These are phyloP conservation scores for Colletotrichum sp. DNA, from an alignment of 2,329 filamentous ascomycete species.

Conservation along the genomic window DNA sequence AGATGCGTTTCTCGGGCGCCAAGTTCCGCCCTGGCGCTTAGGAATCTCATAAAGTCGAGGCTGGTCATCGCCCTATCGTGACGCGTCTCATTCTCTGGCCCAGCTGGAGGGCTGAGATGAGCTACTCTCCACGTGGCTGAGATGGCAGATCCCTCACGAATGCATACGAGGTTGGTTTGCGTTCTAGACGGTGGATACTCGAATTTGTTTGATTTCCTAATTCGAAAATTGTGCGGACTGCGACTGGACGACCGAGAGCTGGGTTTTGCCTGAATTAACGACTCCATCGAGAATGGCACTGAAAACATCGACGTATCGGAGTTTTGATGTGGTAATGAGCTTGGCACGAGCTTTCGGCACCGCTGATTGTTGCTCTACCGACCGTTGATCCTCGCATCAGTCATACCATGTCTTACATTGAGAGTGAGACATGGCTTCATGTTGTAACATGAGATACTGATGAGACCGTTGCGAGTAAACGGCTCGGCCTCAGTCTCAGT, in stretches of 20 bases:
- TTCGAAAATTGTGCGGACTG: neutral
- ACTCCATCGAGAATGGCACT: neutral
- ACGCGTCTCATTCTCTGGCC: neutral
- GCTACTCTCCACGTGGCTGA: neutral
- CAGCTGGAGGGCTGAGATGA: neutral
- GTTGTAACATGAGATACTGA: neutral
- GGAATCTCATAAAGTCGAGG: neutral
- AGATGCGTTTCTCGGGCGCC: neutral
- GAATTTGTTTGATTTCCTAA: neutral
- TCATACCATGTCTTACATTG: neutral
- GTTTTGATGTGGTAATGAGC: neutral
- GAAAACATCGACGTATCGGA: neutral
- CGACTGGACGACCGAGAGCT: neutral
- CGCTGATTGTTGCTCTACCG: neutral
- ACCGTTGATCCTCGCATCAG: neutral
- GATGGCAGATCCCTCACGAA: neutral
- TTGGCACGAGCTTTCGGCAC: neutral
- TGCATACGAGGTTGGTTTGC: too few relatives aligned
- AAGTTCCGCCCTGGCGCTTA: neutral
- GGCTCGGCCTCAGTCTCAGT: neutral
- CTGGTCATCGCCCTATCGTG: neutral
- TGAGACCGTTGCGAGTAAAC: too few relatives aligned
- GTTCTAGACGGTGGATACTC: neutral
- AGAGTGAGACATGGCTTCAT: neutral
- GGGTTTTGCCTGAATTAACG: neutral